Evolutionary conservation across 2,329 filamentous ascomycete genomes (phyloP).

Genomic region (Fusarium sp.): DNA sequence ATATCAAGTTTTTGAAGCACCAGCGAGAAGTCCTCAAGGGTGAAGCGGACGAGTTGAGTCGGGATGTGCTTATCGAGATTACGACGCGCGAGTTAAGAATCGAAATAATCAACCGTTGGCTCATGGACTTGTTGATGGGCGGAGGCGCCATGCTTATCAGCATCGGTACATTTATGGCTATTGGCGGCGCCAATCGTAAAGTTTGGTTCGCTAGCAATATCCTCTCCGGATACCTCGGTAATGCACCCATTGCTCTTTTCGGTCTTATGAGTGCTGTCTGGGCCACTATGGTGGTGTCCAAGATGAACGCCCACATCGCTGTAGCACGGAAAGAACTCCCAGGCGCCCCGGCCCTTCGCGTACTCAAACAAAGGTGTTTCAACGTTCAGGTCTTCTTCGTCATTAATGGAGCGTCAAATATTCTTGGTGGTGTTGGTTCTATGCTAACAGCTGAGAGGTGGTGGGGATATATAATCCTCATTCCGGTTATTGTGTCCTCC

Average conservation of each 20-base stretch:
- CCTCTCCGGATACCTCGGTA: constrained; percentile 67
- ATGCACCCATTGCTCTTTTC: constrained; percentile 61
- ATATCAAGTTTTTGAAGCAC: constrained; percentile 58
- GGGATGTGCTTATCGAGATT: constrained; percentile 58
- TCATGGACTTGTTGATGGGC: constrained; percentile 65
- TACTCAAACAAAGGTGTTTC: constrained; percentile 56
- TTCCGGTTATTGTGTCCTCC: constrained; percentile 62
- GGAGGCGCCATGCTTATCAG: constrained; percentile 63
- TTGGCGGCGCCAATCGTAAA: constrained; percentile 58
- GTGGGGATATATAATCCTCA: constrained; percentile 65
- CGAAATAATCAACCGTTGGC: constrained; percentile 63
- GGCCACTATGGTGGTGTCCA: constrained; percentile 58
- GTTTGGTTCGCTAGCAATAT: constrained; percentile 64
- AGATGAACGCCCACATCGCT: constrained; percentile 55
- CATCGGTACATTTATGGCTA: constrained; percentile 65
- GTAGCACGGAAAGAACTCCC: constrained; percentile 47
- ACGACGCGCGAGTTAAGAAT: constrained; percentile 63
- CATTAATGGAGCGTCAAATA: constrained; percentile 59
- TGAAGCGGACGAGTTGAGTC: constrained; percentile 36
- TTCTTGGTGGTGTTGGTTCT: constrained; percentile 62
- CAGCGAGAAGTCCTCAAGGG: constrained; percentile 55
- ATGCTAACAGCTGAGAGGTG: constrained; percentile 63
- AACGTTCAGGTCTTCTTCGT: constrained; percentile 56
- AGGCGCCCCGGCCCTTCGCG: constrained; percentile 39
- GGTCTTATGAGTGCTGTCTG: constrained; percentile 63